These are phyloP conservation scores for Zygotorulaspora mrakii DNA, from an alignment of 1,139 yeast genomes.

Conservation along the genomic window DNA sequence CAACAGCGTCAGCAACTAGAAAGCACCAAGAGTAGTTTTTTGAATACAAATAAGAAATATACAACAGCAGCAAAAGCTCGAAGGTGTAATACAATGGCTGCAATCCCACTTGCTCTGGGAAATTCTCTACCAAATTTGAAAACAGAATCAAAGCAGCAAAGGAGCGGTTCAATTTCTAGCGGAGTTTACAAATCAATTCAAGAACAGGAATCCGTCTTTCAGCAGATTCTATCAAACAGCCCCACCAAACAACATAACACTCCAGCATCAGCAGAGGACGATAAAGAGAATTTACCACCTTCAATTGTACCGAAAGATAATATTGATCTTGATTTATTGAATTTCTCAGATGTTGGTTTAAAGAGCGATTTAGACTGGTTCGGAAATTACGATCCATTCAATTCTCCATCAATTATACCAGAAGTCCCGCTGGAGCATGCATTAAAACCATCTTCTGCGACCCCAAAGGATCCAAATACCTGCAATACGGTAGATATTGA, in stretches of 20 bases:
- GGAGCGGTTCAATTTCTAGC: slow-evolving; percentile 9
- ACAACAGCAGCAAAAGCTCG: slow-evolving; percentile 14
- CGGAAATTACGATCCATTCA: slow-evolving; percentile 24
- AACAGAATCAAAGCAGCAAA: too few relatives aligned
- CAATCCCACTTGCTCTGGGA: slow-evolving; percentile 12
- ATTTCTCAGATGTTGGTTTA: slow-evolving; percentile 20
- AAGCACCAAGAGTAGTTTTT: background rate
- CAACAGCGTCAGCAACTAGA: slow-evolving; percentile 33
- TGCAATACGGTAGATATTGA: slow-evolving; percentile 39
- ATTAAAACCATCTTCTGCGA: slow-evolving; percentile 21
- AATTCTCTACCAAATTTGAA: too few relatives aligned
- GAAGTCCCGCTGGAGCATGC: slow-evolving; percentile 9
- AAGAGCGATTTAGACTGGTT: slow-evolving; percentile 27
- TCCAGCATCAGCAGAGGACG: slow-evolving; percentile 9
- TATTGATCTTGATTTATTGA: slow-evolving; percentile 21
- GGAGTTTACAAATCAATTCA: background rate
- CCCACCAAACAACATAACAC: slow-evolving; percentile 7
- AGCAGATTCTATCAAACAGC: slow-evolving; percentile 44
- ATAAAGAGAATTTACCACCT: slow-evolving; percentile 25
- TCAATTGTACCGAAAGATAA: slow-evolving; percentile 8
- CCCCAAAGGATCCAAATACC: slow-evolving; percentile 45
- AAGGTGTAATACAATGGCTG: slow-evolving; percentile 20
- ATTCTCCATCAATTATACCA: slow-evolving; percentile 14
- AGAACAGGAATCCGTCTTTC: slow-evolving; percentile 37
- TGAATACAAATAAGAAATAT: slow-evolving; percentile 5